Evolutionary conservation across 75 land plant species (phyloP), one percentile per base, ranked within the genome.

Genomic region (Picea sitchensis): DNA sequence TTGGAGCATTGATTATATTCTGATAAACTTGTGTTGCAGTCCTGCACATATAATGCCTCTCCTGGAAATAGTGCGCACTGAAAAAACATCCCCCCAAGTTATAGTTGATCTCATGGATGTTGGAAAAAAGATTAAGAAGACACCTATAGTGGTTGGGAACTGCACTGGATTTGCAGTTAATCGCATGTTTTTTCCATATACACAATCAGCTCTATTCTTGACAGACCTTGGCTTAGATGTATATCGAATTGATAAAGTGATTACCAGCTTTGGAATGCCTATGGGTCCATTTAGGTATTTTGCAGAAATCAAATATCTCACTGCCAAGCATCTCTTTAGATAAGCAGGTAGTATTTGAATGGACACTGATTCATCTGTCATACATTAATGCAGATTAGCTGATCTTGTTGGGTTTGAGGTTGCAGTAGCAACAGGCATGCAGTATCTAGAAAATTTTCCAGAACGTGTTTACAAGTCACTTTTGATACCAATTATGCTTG

Each of bases 81-180:
- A 83, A 6, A 86, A 78, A 54, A 93, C 96, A 26, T 87, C 94
- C 64, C 90, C 92, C 13, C 96, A 94, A 88, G 90, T 86, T 14
- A 88, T 94, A 68, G 78, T 94, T 61, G 96, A 94, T 61, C 84
- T 94, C 23, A 80, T 94, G 34, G 91, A 88, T 84, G 81, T 92
- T 62, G 95, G 95, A 31, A 92, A 90, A 59, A 92, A 78, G 81
- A 92, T 94, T 30, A 84, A 80, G 36, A 94, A 92, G 80, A 88
- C 89, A 1, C 92, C 96, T 63, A 79, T 94, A 41, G 95, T 94
- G 14, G 95, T 92, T 67, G 92, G 92, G 5, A 94, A 92, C 78
- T 94, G 95, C 86, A 92, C 96, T 61, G 95, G 94, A 0, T 94
- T 92, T 88, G 95, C 92, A 15, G 96, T 94, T 51, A 94, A 94